Evolutionary conservation across 176 grass and related monocot genomes (phyloP).

Genomic region (Alopecurus myosuroides): DNA sequence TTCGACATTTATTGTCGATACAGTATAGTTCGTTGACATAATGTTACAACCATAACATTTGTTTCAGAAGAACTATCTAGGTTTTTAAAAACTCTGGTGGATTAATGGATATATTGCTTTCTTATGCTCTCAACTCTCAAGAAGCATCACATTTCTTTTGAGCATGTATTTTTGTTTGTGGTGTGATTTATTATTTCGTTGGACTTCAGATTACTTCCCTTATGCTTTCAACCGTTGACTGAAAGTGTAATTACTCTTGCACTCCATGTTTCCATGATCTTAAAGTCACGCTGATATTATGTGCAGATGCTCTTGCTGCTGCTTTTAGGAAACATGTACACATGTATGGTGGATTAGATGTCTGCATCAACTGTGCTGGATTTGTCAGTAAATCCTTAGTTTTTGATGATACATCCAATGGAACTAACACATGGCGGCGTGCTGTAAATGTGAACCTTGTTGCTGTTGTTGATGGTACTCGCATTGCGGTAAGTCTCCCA

Average conservation of each 20-base stretch:
- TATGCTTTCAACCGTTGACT: neutral
- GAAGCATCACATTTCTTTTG: neutral
- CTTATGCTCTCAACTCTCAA: neutral
- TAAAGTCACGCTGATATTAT: constrained; percentile 28
- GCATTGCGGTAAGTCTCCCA: constrained; percentile 57
- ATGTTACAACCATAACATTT: neutral
- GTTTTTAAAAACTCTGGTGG: neutral
- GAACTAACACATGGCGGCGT: constrained; percentile 71
- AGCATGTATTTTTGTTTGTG: neutral
- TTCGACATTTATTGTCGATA: neutral
- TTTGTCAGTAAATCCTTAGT: constrained; percentile 39
- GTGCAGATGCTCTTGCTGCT: constrained; percentile 58
- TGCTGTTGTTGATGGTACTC: constrained; percentile 85
- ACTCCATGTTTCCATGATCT: constrained; percentile 1
- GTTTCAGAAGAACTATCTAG: neutral
- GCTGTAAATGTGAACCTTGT: constrained; percentile 73
- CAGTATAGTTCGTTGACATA: neutral
- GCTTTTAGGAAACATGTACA: constrained; percentile 80
- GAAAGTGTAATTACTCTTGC: neutral
- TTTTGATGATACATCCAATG: constrained; percentile 71
- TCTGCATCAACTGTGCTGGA: constrained; percentile 90
- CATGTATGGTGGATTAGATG: constrained; percentile 73
- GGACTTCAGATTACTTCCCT: neutral
- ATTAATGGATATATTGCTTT: neutral
- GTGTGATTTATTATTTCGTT: neutral